phyloP scores from a whole-genome alignment of 768 basidiomycete genomes.

The Lenzites betulinus region DNA sequence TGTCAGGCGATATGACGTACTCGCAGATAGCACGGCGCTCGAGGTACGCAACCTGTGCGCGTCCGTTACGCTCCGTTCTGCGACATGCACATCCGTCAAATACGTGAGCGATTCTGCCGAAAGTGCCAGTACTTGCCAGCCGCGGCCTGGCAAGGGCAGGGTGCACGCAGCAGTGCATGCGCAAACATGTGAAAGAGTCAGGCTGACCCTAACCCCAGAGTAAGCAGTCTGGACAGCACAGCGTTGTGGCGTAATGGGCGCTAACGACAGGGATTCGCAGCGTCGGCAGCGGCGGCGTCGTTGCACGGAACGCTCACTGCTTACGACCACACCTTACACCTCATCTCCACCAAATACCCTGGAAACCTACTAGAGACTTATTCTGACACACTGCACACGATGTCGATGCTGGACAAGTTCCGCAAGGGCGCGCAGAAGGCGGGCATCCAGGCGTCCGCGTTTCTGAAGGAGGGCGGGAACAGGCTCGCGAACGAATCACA shows the following conservation, averaged over 20 bases:
- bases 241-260: conserved; percentile 22
- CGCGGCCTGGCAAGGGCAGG: no score
- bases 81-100: no score
- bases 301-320: conserved; percentile 2
- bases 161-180: no score
- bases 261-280: conserved; percentile 1
- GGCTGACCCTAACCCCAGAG: conserved; percentile 13
- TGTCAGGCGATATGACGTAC: no score
- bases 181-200: conserved; percentile 3
- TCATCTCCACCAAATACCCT: conserved; percentile 4
- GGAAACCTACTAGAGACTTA: not conserved
- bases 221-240: not conserved
- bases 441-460: conserved; percentile 75
- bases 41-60: no score
- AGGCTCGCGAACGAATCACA: conserved; percentile 75
- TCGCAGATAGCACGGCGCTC: no score
- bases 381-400: conserved; percentile 19
- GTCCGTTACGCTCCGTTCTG: no score
- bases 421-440: conserved; percentile 80
- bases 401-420: conserved; percentile 81
- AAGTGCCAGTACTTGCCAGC: no score
- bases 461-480: conserved; percentile 64
- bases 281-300: not conserved
- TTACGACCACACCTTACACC: not conserved
- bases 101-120: no score